Percentiles rank a stretch among this genome's conserved stretches.
Evolutionary conservation across 371 early-diverging fungal species (phyloP).

Genomic region (Mucor racemosus): DNA sequence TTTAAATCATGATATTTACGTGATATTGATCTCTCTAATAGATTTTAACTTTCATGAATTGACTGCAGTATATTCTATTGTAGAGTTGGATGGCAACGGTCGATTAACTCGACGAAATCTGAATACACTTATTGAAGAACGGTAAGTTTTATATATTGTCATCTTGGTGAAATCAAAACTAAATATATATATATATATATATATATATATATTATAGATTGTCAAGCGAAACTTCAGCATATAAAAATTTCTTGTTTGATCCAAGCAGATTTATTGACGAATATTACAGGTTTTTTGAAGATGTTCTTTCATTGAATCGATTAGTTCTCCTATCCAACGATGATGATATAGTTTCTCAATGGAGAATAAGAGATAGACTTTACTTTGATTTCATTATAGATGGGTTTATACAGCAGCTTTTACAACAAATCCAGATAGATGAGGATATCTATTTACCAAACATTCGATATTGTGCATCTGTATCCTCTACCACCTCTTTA

Average conservation of each 20-base stretch:
- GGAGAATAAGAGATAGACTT: neutral
- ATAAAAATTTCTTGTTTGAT: neutral
- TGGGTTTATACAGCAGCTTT: constrained; percentile 5
- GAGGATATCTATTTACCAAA: neutral
- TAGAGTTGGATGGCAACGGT: neutral
- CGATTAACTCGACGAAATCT: neutral
- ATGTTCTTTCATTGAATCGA: neutral
- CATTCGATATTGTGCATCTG: neutral
- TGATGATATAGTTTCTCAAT: neutral
- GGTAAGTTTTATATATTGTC: too few species aligned
- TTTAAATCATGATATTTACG: too few species aligned
- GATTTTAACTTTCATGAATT: constrained; percentile 3
- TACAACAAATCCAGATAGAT: neutral
- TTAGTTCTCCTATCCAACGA: neutral
- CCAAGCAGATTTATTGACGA: neutral
- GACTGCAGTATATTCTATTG: neutral
- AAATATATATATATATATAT: too few species aligned
- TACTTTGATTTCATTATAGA: constrained; percentile 3
- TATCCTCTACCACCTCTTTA: neutral
- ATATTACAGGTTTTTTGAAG: neutral
- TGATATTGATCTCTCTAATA: neutral
- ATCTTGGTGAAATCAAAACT: neutral
- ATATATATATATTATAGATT: too few species aligned
- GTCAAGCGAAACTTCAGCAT: neutral
- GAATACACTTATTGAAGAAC: neutral